Evolutionary conservation across 2,329 filamentous ascomycete species (phyloP), one percentile per base, ranked within the genome.

Genomic region (Botrytis fragariae): DNA sequence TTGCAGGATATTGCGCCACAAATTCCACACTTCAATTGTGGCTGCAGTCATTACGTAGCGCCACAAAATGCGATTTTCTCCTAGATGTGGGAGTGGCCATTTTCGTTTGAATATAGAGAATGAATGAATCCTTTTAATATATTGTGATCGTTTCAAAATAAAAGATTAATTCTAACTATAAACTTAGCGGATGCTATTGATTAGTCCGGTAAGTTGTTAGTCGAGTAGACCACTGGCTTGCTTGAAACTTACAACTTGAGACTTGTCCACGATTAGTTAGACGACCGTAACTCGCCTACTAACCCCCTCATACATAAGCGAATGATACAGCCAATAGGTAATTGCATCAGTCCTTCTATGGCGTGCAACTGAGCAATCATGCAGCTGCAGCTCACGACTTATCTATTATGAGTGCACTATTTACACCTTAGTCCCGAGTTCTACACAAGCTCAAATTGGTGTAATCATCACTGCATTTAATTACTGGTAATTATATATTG

Each of bases 1-100:
- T 42, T 68, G 25, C 65, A 69, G 18, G n/a, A 18, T 5, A 68
- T n/a, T 69, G 48, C 39, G 68, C 68, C 68, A 70, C 68, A 62
- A 4, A 12, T 45, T 61, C 12, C 32, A 32, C 37, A 20, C 16
- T 68, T 32, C 10, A 65, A 68, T 18, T 54, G 45, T 68, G 29
- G 62, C 42, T 65, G 25, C 32, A 42, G 59, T 39, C 22, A 35
- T 32, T 14, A 29, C 7, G 9, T 12, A 39, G 9, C 22, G 45
- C 45, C 45, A 67, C 32, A 67, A 14, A n/a, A 39, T 29, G 45
- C 8, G 25, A 29, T 7, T 39, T 35, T 2, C 29, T 59, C 16
- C n/a, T 10, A 39, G 10, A 39, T 61, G 59, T 61, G 32, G 32
- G 32, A 37, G 59, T 39, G 20, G 6, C 35, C 32, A 61, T 61